Conservation (phyloP, 257 asterid genomes). For the Solanum ossicruentum region DNA sequence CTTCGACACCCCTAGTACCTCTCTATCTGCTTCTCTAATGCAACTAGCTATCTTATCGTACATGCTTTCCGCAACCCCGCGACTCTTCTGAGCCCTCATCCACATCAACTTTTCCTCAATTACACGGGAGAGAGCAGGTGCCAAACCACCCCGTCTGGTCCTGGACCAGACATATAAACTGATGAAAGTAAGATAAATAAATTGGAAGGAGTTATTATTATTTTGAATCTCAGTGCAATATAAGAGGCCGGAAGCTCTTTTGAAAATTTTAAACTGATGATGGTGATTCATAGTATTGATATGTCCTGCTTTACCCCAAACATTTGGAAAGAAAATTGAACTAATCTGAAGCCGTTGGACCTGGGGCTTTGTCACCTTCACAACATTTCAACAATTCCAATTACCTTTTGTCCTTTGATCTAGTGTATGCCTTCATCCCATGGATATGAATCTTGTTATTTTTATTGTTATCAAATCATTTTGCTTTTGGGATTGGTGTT, state of each 20-base stretch:
- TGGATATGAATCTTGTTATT: background rate
- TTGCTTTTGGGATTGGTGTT: background rate
- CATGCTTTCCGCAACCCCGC: too few species aligned
- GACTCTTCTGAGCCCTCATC: too few species aligned
- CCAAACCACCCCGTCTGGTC: too few species aligned
- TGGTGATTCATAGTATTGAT: background rate
- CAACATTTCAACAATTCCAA: background rate
- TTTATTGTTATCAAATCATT: background rate
- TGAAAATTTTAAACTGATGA: background rate
- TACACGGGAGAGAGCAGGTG: too few species aligned
- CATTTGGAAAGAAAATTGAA: background rate
- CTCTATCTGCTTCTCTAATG: too few species aligned
- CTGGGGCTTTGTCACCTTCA: background rate
- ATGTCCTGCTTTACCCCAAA: background rate
- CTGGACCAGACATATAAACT: too few species aligned
- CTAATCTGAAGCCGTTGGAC: background rate
- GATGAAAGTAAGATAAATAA: background rate
- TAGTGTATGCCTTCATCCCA: background rate
- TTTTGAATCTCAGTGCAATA: background rate
- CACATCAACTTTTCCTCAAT: too few species aligned
- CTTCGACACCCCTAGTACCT: too few species aligned
- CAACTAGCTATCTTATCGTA: too few species aligned
- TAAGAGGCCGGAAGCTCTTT: background rate
- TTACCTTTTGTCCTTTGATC: background rate
- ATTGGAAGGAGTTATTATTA: background rate